These are phyloP conservation scores for Thraustotheca clavata DNA, from an alignment of 352 stramenopile species.

Conservation along the genomic window DNA sequence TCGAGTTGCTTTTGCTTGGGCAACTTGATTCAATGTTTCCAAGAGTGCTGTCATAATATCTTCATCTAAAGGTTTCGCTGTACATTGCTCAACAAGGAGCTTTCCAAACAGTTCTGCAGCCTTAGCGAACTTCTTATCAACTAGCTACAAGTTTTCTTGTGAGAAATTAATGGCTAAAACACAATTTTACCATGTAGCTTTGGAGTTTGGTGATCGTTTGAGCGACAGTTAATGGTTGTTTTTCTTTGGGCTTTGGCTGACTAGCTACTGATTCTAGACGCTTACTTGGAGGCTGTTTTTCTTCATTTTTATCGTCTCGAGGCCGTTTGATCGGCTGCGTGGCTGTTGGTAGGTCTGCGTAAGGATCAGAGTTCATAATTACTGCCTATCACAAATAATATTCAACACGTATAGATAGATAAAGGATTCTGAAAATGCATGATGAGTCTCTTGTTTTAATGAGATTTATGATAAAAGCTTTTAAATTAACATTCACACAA, in stretches of 20 bases:
- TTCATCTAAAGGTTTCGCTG: background rate
- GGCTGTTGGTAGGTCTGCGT: background rate
- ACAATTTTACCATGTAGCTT: constrained; percentile 44
- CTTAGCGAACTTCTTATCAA: constrained; percentile 72
- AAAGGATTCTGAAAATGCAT: too few species aligned
- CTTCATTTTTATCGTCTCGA: background rate
- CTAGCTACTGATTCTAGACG: background rate
- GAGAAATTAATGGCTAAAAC: background rate
- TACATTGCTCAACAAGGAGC: constrained; percentile 40
- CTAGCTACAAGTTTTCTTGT: constrained; percentile 27
- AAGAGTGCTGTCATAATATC: constrained; percentile 41
- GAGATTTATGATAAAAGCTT: too few species aligned
- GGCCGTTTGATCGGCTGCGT: background rate
- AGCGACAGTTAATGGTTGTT: constrained; percentile 31
- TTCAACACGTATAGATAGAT: too few species aligned
- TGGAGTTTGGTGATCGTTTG: constrained; percentile 46
- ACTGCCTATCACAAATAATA: background rate
- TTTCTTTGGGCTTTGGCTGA: constrained; percentile 20
- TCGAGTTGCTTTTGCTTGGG: constrained; percentile 29
- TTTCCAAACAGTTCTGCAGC: constrained; percentile 45
- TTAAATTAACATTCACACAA: too few species aligned
- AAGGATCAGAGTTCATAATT: constrained; percentile 16
- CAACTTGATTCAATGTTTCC: constrained; percentile 34
- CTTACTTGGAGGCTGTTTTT: background rate
- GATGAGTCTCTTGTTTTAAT: too few species aligned